Evolutionary conservation across 2,329 filamentous ascomycete genomes (phyloP).

Genomic region (Dissoconium aciculare): DNA sequence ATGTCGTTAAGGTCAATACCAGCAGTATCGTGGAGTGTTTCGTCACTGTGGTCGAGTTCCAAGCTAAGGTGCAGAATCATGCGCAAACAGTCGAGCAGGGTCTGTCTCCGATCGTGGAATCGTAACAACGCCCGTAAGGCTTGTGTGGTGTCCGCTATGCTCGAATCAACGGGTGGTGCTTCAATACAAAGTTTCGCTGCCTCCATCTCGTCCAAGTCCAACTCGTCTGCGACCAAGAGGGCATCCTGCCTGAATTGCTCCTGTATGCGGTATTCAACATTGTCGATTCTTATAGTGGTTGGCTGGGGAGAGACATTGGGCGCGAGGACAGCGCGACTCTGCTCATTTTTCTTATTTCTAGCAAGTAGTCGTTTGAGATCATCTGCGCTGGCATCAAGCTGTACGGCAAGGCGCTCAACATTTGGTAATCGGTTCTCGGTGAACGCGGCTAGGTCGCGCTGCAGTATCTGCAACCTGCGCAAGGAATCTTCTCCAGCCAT

Average conservation of each 20-base stretch:
- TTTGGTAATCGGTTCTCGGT: constrained; percentile 55
- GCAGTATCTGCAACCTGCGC: constrained; percentile 66
- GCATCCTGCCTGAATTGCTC: constrained; percentile 72
- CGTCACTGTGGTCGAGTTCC: constrained; percentile 30
- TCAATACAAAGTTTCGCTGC: constrained; percentile 59
- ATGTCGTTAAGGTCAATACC: constrained; percentile 20
- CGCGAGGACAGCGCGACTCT: constrained; percentile 54
- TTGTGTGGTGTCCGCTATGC: constrained; percentile 52
- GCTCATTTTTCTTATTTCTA: constrained; percentile 57
- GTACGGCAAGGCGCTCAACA: constrained; percentile 50
- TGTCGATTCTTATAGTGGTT: constrained; percentile 59
- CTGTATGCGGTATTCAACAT: constrained; percentile 66
- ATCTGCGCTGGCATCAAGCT: constrained; percentile 50
- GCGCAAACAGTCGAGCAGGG: constrained; percentile 68
- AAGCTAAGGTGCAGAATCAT: constrained; percentile 58
- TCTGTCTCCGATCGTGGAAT: constrained; percentile 75
- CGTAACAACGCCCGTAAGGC: constrained; percentile 69
- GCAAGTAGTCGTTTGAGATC: constrained; percentile 60
- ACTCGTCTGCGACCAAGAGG: constrained; percentile 68
- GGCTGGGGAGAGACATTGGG: constrained; percentile 35
- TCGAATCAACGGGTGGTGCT: constrained; percentile 50
- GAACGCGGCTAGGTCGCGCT: constrained; percentile 68
- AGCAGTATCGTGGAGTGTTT: not conserved
- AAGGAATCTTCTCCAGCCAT: constrained; percentile 65
- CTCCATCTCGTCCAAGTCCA: constrained; percentile 80